phyloP scores from a whole-genome alignment of 169 alveolate genomes.

The Plasmodium vinckei region DNA sequence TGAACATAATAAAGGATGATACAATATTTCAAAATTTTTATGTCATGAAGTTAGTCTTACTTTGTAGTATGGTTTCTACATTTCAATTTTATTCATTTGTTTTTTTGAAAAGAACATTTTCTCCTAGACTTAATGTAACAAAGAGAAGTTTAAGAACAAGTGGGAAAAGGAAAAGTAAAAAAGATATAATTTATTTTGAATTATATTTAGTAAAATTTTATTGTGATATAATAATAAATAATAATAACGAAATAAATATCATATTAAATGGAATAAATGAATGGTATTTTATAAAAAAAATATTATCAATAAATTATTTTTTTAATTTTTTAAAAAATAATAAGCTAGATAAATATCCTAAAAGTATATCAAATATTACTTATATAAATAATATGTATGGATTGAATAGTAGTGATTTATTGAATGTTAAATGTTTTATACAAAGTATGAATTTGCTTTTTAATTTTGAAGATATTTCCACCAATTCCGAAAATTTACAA shows the following conservation, averaged over 20 bases:
- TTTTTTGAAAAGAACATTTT: background rate
- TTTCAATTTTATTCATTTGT: slow-evolving; percentile 44
- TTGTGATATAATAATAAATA: slow-evolving; percentile 59
- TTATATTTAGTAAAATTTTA: slow-evolving; percentile 28
- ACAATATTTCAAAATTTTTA: slow-evolving; percentile 7
- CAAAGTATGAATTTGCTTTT: slow-evolving; percentile 18
- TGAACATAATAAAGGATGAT: slow-evolving; percentile 10
- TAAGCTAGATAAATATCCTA: background rate
- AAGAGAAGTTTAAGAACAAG: background rate
- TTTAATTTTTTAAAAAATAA: slow-evolving; percentile 13
- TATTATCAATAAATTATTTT: slow-evolving; percentile 32
- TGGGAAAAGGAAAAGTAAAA: background rate
- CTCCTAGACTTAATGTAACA: background rate
- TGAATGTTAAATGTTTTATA: slow-evolving; percentile 34
- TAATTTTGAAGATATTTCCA: slow-evolving; percentile 20
- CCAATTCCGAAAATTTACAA: background rate
- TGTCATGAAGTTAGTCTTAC: slow-evolving; percentile 21
- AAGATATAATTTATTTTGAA: slow-evolving; percentile 19
- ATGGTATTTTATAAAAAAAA: slow-evolving; percentile 22
- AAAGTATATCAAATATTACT: background rate
- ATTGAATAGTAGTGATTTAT: slow-evolving; percentile 10
- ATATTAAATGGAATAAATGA: slow-evolving; percentile 36
- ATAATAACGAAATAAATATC: slow-evolving; percentile 43
- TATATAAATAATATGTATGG: slow-evolving; percentile 52
- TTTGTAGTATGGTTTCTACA: slow-evolving; percentile 26